Evolutionary conservation across 108 stramenopile genomes (phyloP).

Genomic region (Pseudonitzschia delicatissima): DNA sequence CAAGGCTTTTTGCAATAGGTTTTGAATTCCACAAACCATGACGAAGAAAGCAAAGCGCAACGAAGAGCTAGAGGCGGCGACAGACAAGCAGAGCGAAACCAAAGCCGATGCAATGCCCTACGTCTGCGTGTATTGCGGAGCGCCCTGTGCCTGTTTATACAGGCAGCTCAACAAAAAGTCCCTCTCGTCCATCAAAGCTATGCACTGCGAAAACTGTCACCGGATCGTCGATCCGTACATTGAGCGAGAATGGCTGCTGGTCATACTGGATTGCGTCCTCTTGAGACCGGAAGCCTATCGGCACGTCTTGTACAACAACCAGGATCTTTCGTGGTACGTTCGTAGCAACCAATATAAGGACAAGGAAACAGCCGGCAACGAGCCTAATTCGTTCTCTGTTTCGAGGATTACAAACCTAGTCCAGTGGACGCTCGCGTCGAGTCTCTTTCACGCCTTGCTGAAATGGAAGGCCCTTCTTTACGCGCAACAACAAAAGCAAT

Average conservation of each 20-base stretch:
- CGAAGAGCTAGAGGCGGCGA: not conserved
- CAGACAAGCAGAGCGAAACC: not conserved
- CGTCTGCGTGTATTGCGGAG: slow-evolving; percentile 35
- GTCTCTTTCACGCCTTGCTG: slow-evolving; percentile 33
- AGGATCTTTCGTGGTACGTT: slow-evolving; percentile 3
- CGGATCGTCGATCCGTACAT: slow-evolving; percentile 66
- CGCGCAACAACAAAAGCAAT: not conserved
- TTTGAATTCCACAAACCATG: too few species aligned
- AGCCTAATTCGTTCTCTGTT: too few species aligned
- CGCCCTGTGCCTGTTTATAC: slow-evolving; percentile 35
- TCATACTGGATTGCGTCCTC: slow-evolving; percentile 57
- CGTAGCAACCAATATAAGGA: not conserved
- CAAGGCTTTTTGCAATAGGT: too few species aligned
- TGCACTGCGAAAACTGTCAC: slow-evolving; percentile 31
- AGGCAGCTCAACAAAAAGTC: slow-evolving; percentile 21
- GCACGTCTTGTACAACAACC: slow-evolving; percentile 43
- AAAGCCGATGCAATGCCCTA: slow-evolving; percentile 17
- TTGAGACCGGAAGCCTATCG: slow-evolving; percentile 59
- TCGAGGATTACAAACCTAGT: too few species aligned
- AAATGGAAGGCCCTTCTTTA: slow-evolving; percentile 13
- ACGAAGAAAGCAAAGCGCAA: too few species aligned
- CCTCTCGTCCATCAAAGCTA: slow-evolving; percentile 37
- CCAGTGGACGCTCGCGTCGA: slow-evolving; percentile 11
- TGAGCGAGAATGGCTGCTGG: slow-evolving; percentile 64
- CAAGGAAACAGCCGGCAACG: too few species aligned